These are phyloP conservation scores for Rhizopus microsporus DNA, from an alignment of 371 early-diverging fungal genomes.

Conservation along the genomic window DNA sequence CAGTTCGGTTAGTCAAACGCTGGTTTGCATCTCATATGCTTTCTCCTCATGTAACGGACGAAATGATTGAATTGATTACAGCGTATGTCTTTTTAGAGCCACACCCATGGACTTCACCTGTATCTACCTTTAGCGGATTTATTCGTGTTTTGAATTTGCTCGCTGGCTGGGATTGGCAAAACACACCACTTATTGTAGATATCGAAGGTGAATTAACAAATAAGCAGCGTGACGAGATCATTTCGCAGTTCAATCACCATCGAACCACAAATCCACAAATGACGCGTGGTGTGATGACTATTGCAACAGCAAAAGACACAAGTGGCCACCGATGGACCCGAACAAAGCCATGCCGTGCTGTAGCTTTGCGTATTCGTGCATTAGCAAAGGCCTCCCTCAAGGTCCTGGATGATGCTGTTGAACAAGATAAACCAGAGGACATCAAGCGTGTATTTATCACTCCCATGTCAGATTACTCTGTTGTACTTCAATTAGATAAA, in stretches of 20 bases:
- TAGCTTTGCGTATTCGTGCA: slow-evolving; percentile 60
- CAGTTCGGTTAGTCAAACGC: slow-evolving; percentile 82
- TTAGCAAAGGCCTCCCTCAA: slow-evolving; percentile 67
- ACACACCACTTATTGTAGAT: slow-evolving; percentile 78
- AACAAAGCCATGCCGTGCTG: slow-evolving; percentile 51
- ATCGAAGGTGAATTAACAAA: slow-evolving; percentile 61
- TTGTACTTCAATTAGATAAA: slow-evolving; percentile 63
- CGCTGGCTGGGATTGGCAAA: slow-evolving; percentile 72
- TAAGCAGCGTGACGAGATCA: slow-evolving; percentile 47
- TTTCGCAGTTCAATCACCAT: slow-evolving; percentile 44
- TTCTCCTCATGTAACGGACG: slow-evolving; percentile 58
- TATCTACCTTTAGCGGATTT: slow-evolving; percentile 70
- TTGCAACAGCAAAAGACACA: slow-evolving; percentile 67
- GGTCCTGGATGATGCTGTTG: slow-evolving; percentile 37
- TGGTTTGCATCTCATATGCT: slow-evolving; percentile 84
- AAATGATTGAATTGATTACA: slow-evolving; percentile 62
- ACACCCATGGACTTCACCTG: slow-evolving; percentile 63
- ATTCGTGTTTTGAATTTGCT: slow-evolving; percentile 72
- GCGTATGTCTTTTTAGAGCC: slow-evolving; percentile 67
- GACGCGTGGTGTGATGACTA: slow-evolving; percentile 61
- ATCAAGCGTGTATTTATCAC: slow-evolving; percentile 65
- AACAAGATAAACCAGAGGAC: slow-evolving; percentile 4
- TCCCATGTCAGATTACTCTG: slow-evolving; percentile 69
- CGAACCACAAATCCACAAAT: slow-evolving; percentile 44
- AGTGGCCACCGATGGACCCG: slow-evolving; percentile 61